Conservation (phyloP, 805 yeast species). For the Candida oleophila region DNA sequence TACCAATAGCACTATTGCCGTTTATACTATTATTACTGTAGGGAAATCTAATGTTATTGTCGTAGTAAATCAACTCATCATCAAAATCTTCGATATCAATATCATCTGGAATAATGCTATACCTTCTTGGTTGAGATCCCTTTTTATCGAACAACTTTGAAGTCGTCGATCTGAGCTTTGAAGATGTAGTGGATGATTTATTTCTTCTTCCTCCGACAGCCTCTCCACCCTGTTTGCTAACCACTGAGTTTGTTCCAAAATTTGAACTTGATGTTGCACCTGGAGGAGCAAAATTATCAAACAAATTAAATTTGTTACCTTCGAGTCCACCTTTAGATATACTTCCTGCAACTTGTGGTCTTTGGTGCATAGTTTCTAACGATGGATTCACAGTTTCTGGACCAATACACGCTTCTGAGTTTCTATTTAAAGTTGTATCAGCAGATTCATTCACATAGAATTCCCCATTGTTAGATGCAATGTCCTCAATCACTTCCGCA, state of each 20-base stretch:
- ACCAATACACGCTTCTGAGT: background rate
- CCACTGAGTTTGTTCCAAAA: conserved; percentile 6
- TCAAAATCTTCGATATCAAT: conserved; percentile 54
- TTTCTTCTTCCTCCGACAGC: conserved; percentile 20
- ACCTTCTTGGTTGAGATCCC: conserved; percentile 70
- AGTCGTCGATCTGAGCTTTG: conserved; percentile 62
- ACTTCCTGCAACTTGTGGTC: background rate
- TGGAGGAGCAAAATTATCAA: background rate
- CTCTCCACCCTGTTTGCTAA: conserved; percentile 14
- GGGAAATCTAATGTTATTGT: conserved; percentile 40
- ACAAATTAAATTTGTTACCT: background rate
- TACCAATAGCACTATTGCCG: conserved; percentile 8
- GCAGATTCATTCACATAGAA: conserved; percentile 10
- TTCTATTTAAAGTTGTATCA: conserved; percentile 4
- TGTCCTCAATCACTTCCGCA: conserved; percentile 23
- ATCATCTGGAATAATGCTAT: conserved; percentile 69
- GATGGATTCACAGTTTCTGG: background rate
- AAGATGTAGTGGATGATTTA: conserved; percentile 31
- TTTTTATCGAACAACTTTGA: conserved; percentile 71
- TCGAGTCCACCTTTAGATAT: background rate
- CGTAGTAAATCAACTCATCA: conserved; percentile 50
- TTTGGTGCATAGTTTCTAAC: background rate
- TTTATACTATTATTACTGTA: conserved; percentile 20
- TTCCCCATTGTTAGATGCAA: conserved; percentile 30
- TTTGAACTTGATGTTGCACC: conserved; percentile 7